Evolutionary conservation across 805 yeast species (phyloP).

Genomic region (Hanseniaspora taiwanica): DNA sequence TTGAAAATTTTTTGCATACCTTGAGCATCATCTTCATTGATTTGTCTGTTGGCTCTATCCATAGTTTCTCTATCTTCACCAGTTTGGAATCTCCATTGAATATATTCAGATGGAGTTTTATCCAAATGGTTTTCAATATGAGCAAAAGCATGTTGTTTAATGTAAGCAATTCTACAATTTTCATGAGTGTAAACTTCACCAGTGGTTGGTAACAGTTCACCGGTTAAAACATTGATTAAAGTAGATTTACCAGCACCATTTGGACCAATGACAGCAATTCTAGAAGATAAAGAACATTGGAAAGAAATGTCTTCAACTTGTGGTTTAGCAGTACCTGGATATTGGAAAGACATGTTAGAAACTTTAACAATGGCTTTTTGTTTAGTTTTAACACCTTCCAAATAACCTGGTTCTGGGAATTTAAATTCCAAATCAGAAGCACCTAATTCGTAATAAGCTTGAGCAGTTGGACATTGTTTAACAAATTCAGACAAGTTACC

Average conservation of each 20-base stretch:
- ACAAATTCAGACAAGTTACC: conserved; percentile 99
- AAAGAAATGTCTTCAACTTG: conserved; percentile 83
- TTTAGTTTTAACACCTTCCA: conserved; percentile 99
- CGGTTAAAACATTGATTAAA: conserved; percentile 95
- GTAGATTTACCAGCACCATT: conserved; percentile 99
- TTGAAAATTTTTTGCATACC: conserved; percentile 99
- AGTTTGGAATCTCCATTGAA: conserved; percentile 99
- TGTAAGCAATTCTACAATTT: conserved; percentile 99
- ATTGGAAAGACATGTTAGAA: conserved; percentile 94
- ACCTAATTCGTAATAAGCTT: conserved; percentile 96
- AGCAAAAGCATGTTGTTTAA: conserved; percentile 99
- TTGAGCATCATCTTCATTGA: conserved; percentile 92
- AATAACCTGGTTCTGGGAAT: conserved; percentile 99
- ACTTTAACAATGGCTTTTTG: conserved; percentile 99
- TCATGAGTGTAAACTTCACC: conserved; percentile 99
- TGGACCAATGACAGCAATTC: conserved; percentile 99
- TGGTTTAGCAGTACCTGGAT: conserved; percentile 97
- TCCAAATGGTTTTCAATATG: conserved; percentile 98
- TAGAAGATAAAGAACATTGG: conserved; percentile 98
- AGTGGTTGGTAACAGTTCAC: conserved; percentile 94
- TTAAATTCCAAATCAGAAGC: conserved; percentile 93
- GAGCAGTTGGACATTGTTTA: conserved; percentile 97
- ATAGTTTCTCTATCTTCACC: conserved; percentile 99
- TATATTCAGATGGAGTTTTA: conserved; percentile 99
- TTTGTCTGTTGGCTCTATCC: conserved; percentile 99